Conservation (phyloP, 2,329 filamentous ascomycete genomes). For the Escovopsis sp. region DNA sequence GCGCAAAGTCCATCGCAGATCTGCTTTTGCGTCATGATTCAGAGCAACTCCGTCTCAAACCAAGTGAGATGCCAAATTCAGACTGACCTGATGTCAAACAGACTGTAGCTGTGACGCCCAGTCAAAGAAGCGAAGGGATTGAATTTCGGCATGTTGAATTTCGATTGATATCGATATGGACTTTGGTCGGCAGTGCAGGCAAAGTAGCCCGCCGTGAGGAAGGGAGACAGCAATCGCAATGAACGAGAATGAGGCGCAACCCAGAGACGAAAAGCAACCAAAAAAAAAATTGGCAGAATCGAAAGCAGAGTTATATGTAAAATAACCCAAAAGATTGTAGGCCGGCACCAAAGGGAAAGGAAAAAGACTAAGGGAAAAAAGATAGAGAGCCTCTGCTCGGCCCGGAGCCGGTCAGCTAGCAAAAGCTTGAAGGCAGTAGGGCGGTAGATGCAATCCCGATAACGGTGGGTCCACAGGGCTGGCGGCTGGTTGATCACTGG, state of each 20-base stretch:
- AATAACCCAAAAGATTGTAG: no score
- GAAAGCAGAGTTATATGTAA: not conserved
- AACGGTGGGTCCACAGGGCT: no score
- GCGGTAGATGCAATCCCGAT: no score
- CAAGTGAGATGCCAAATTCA: not conserved
- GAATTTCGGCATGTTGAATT: slow-evolving; percentile 35
- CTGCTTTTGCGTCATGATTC: no score
- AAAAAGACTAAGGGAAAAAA: not conserved
- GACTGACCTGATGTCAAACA: slow-evolving; percentile 44
- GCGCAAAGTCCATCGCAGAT: not conserved
- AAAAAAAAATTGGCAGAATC: not conserved
- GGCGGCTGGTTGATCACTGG: no score
- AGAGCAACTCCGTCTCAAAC: no score
- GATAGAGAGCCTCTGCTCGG: no score
- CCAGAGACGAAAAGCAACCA: not conserved
- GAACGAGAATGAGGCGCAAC: not conserved
- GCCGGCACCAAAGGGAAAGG: not conserved
- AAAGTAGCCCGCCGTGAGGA: not conserved
- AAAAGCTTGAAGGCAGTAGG: no score
- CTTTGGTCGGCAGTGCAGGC: not conserved
- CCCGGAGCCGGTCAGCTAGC: no score
- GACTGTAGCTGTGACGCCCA: slow-evolving; percentile 34
- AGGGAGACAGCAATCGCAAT: not conserved
- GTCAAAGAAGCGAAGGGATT: slow-evolving; percentile 40
- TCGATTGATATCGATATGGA: not conserved